These are phyloP conservation scores for Paradendryphiella salina DNA, from an alignment of 2,329 filamentous ascomycete genomes.

Conservation along the genomic window DNA sequence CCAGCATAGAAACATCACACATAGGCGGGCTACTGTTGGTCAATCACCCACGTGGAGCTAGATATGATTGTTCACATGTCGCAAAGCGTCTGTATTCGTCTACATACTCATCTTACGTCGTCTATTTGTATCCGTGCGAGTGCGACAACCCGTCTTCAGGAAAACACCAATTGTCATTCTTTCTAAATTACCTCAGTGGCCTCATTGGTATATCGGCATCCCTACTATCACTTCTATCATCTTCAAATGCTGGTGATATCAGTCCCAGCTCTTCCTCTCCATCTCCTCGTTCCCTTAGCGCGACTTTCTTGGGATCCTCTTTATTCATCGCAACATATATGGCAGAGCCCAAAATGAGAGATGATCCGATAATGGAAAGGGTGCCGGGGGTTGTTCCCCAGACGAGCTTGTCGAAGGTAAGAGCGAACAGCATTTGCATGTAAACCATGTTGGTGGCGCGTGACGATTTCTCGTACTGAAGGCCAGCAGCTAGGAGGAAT, in stretches of 20 bases:
- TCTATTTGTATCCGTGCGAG: neutral
- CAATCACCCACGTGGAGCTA: no score
- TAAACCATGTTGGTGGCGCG: constrained; percentile 70
- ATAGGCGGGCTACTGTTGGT: no score
- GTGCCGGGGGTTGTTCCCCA: constrained; percentile 63
- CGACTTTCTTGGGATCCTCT: constrained; percentile 36
- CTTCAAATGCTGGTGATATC: constrained; percentile 26
- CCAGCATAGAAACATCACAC: no score
- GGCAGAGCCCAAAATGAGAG: constrained; percentile 66
- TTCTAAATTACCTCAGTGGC: constrained; percentile 14
- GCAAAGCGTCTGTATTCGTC: neutral
- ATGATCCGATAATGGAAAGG: constrained; percentile 64
- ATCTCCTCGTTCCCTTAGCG: constrained; percentile 14
- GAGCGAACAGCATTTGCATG: constrained; percentile 70
- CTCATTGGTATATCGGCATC: constrained; percentile 25
- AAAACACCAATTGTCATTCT: neutral
- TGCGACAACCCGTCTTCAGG: neutral
- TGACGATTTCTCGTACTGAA: constrained; percentile 69
- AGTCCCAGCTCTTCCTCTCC: constrained; percentile 43
- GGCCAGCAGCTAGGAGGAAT: constrained; percentile 77
- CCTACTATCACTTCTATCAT: constrained; percentile 15
- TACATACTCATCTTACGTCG: neutral
- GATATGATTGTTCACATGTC: no score
- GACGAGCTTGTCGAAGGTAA: constrained; percentile 65
- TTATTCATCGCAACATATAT: constrained; percentile 65